Evolutionary conservation across 176 grass and related monocot genomes (phyloP).

Genomic region (Zizania latifolia): DNA sequence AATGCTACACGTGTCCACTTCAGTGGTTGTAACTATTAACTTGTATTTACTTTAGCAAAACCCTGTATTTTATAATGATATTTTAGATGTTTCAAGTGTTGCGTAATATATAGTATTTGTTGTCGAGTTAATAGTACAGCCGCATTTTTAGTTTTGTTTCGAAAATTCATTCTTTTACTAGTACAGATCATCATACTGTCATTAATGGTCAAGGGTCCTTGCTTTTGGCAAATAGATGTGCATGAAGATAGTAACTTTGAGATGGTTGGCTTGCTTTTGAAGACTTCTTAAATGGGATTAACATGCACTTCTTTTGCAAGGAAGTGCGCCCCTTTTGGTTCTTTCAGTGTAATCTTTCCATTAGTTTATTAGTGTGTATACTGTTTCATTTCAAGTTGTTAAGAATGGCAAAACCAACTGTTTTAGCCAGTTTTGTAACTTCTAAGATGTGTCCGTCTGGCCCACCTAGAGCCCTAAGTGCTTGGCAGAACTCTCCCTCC

Average conservation of each 20-base stretch:
- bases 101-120: conserved; percentile 1
- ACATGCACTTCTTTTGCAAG: not conserved
- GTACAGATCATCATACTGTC: not conserved
- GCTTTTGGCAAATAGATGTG: not conserved
- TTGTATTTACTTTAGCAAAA: not conserved
- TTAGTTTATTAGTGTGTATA: not conserved
- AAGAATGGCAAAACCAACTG: too few relatives aligned
- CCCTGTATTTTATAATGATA: not conserved
- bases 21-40: not conserved
- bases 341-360: conserved; percentile 1
- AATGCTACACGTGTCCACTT: not conserved
- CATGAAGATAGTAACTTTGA: not conserved
- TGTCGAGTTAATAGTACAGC: not conserved
- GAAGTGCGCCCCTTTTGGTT: not conserved
- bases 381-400: not conserved
- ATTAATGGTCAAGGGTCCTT: not conserved
- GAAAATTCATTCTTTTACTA: not conserved
- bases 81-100: not conserved
- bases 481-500: not conserved
- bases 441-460: not conserved
- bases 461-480: not conserved
- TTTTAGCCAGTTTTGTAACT: not conserved
- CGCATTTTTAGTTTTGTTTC: not conserved
- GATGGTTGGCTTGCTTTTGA: not conserved
- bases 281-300: not conserved